Evolutionary conservation across 2,329 filamentous ascomycete species (phyloP).

Genomic region (Aureobasidium sp.): DNA sequence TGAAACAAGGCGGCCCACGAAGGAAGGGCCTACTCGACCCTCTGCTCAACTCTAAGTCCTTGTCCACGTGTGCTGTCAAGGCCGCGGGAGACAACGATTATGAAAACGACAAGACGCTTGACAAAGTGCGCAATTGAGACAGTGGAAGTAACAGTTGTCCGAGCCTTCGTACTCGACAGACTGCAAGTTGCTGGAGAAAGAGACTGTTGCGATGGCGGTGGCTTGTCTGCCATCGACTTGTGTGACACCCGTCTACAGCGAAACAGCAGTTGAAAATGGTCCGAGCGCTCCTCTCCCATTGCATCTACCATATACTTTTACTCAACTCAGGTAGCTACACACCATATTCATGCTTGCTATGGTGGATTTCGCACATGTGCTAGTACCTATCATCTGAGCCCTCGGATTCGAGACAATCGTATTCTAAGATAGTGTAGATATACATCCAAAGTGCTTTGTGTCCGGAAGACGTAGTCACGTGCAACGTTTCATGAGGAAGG

Average conservation of each 20-base stretch:
- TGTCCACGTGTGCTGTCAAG: conserved; percentile 1
- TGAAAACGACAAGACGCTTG: not conserved
- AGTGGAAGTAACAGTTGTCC: not conserved
- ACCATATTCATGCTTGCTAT: not conserved
- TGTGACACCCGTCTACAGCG: too few relatives aligned
- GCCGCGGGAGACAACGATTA: not conserved
- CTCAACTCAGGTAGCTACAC: not conserved
- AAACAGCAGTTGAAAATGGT: too few relatives aligned
- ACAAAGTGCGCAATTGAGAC: not conserved
- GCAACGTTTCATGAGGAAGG: not conserved
- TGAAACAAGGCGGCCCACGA: conserved; percentile 9
- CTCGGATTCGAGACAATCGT: too few relatives aligned
- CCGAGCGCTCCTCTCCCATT: too few relatives aligned
- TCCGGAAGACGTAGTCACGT: not conserved
- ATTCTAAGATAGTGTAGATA: not conserved
- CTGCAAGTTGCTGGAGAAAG: not conserved
- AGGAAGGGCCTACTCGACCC: conserved; percentile 1
- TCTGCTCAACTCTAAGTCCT: conserved; percentile 8
- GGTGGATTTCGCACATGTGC: not conserved
- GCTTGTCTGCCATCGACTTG: not conserved
- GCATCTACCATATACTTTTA: not conserved
- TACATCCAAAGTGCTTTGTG: too few relatives aligned
- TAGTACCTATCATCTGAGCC: not conserved
- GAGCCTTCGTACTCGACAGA: not conserved
- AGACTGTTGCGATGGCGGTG: not conserved